phyloP scores from a whole-genome alignment of 768 basidiomycete species.

The Hydnomerulius pinastri region DNA sequence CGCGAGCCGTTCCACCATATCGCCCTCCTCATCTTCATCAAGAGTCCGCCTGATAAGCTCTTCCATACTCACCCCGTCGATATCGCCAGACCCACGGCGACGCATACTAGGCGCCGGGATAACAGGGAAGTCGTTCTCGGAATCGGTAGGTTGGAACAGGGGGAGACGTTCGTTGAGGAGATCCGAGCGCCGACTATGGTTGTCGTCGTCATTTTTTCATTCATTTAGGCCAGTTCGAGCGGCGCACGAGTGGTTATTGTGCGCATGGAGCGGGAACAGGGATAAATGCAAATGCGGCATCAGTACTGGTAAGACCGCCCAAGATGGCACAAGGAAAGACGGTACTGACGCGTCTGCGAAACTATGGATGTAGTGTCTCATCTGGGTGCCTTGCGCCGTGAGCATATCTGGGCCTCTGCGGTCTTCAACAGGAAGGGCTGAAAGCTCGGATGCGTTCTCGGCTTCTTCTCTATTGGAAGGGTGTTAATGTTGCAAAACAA shows the following conservation, averaged over 20 bases:
- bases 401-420: slow-evolving; percentile 56
- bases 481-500: neutral
- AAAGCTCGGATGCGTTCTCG: slow-evolving; percentile 74
- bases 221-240: no score
- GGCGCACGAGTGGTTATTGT: no score
- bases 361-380: slow-evolving; percentile 61
- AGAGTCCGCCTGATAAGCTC: slow-evolving; percentile 61
- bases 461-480: slow-evolving; percentile 62
- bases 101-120: slow-evolving; percentile 70
- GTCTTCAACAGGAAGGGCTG: slow-evolving; percentile 36
- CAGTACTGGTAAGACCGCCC: neutral
- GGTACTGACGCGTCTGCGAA: slow-evolving; percentile 75
- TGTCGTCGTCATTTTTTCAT: no score
- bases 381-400: slow-evolving; percentile 59
- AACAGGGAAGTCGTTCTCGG: slow-evolving; percentile 37
- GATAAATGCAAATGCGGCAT: no score
- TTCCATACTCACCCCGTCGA: slow-evolving; percentile 60
- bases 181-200: slow-evolving; percentile 66
- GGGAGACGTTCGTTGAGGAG: slow-evolving; percentile 76
- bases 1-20: slow-evolving; percentile 60
- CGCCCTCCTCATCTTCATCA: slow-evolving; percentile 54
- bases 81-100: slow-evolving; percentile 39
- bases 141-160: slow-evolving; percentile 41
- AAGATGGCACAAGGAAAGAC: neutral
- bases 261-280: neutral